These are phyloP conservation scores for Mycena indigotica DNA, from an alignment of 768 basidiomycete genomes.

Conservation along the genomic window DNA sequence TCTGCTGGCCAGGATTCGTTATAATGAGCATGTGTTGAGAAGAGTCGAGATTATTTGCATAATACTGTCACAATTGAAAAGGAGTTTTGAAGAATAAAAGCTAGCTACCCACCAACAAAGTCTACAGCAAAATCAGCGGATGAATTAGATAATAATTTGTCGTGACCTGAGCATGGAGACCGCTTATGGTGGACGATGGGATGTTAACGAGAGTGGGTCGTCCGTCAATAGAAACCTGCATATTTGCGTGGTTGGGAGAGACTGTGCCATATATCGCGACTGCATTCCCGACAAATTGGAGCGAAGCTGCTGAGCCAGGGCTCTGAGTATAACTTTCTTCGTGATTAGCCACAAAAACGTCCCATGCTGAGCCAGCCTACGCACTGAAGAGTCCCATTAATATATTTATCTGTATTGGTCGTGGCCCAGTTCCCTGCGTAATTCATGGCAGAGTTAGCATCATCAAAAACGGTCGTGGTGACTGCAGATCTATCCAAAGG, in stretches of 20 bases:
- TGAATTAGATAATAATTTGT: background rate
- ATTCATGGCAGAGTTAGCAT: conserved; percentile 38
- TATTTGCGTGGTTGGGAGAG: conserved; percentile 51
- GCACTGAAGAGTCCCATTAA: conserved; percentile 48
- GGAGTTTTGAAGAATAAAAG: background rate
- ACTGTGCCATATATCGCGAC: conserved; percentile 57
- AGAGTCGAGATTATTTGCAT: conserved; percentile 39
- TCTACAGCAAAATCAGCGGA: conserved; percentile 19
- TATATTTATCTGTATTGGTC: conserved; percentile 32
- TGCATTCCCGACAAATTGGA: conserved; percentile 53
- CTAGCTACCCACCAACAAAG: conserved; percentile 35
- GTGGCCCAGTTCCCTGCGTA: conserved; percentile 47
- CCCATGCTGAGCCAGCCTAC: no score
- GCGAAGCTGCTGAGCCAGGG: conserved; percentile 42
- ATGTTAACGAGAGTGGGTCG: conserved; percentile 19
- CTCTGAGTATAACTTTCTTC: conserved; percentile 41
- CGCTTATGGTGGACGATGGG: conserved; percentile 16
- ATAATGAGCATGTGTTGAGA: conserved; percentile 43
- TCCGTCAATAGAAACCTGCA: conserved; percentile 50
- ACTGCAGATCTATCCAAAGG: conserved; percentile 26
- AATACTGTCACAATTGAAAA: conserved; percentile 39
- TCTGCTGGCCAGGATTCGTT: conserved; percentile 32
- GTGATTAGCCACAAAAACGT: background rate
- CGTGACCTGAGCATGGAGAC: conserved; percentile 36
- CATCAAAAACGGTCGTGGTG: conserved; percentile 41